Base-by-base conservation (phyloP, 2,329 filamentous ascomycete species). In the Orbilia quercus region DNA sequence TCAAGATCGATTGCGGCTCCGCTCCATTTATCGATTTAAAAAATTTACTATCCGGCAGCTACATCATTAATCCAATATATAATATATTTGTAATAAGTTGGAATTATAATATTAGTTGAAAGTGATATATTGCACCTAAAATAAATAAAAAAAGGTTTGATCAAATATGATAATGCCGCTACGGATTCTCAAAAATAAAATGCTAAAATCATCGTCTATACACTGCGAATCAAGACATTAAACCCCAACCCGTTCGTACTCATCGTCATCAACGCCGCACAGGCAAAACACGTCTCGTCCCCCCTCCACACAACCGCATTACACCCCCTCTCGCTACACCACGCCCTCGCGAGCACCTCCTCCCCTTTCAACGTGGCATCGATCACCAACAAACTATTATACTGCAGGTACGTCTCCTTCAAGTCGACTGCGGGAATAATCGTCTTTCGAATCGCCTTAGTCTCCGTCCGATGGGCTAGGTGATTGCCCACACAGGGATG, bases 241-340 rank as follows among this genome's bases (percentile, higher is more conserved):
- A 73, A 73, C 22, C 69, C 69, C n/a, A 73, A 25, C 7, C 69
- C 69, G 16, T 73, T 73, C 2, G 60, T 73, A 22, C 69, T 66
- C 69, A 73, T 73, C 20, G 73, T 70, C 73, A 75, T 75, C 25
- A 70, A 53, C 28, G 66, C 72, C 59, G 72, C 72, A 40, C 72
- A 75, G 4, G 72, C 72, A 66, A 75, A 75, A 31, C 72, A 75
- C 36, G 72, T 75, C 64, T 71, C 72, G 9, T 71, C 66, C 1
- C 72, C 72, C n/a, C 72, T 53, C 66, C 72, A 70, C 9, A 75
- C 25, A 20, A 75, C 65, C 5, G 72, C 72, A 51, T 75, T 69
- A 31, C 60, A 66, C 4, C 72, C 59, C 36, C 66, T 54, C 48
- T 64, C 72, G 25, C 65, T 71, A 28, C 72, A 75, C 72, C 72